Percentiles rank a stretch among this genome's conserved stretches.
These are phyloP conservation scores for Podospora anserina DNA, from an alignment of 495 filamentous ascomycete species.

Conservation along the genomic window DNA sequence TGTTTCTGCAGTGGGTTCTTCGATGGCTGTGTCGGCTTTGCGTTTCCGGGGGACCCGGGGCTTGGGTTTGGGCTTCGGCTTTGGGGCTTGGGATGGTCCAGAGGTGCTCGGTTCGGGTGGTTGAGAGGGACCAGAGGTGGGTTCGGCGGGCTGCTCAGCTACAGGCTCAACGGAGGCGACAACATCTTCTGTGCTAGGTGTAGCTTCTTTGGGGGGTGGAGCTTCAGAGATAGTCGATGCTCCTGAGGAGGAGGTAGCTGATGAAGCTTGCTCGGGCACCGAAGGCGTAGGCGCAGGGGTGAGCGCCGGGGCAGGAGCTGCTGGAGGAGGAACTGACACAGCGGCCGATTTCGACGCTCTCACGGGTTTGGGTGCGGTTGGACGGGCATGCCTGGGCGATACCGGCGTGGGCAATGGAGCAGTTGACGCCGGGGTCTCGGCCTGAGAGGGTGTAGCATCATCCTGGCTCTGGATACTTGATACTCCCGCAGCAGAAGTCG, in stretches of 20 bases:
- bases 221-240: background rate
- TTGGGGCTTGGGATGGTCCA: constrained; percentile 6
- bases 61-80: constrained; percentile 11
- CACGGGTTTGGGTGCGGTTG: background rate
- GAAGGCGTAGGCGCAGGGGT: background rate
- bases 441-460: background rate
- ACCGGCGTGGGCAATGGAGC: background rate
- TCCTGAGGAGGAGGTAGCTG: background rate
- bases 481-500: background rate
- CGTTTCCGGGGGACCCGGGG: constrained; percentile 20
- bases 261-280: background rate
- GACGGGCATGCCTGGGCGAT: background rate
- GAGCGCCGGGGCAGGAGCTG: background rate
- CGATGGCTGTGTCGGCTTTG: constrained; percentile 10
- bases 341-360: background rate
- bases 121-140: background rate
- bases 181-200: background rate
- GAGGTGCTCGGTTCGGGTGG: constrained; percentile 1
- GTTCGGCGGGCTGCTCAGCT: background rate
- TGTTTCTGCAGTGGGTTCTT: background rate
- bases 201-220: constrained; percentile 3
- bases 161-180: background rate
- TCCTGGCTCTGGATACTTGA: background rate
- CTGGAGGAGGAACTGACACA: background rate
- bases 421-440: background rate